phyloP scores from a whole-genome alignment of 352 stramenopile genomes.

The Phytophthora litchii region DNA sequence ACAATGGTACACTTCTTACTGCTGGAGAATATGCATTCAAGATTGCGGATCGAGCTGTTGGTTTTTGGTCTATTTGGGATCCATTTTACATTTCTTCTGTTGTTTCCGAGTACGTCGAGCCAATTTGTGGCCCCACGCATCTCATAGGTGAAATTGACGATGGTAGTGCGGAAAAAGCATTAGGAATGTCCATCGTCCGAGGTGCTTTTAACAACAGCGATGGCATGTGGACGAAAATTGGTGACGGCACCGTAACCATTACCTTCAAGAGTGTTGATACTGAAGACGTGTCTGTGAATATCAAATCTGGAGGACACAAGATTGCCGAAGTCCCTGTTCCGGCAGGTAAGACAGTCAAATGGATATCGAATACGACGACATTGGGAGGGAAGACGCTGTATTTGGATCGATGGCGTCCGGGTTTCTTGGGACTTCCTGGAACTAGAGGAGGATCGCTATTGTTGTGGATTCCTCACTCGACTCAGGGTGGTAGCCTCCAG shows the following conservation, averaged over 20 bases:
- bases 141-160: constrained; percentile 55
- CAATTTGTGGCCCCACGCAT: constrained; percentile 47
- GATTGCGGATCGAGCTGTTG: constrained; percentile 49
- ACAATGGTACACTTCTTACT: constrained; percentile 36
- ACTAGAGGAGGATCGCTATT: constrained; percentile 40
- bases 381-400: constrained; percentile 48
- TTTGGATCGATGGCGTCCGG: constrained; percentile 45
- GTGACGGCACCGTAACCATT: constrained; percentile 39
- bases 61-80: constrained; percentile 48
- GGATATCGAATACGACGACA: constrained; percentile 27
- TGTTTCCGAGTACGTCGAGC: constrained; percentile 50
- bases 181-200: constrained; percentile 43
- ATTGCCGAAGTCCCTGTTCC: constrained; percentile 38
- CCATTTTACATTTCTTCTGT: constrained; percentile 48
- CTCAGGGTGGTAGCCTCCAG: constrained; percentile 22
- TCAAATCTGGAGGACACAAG: constrained; percentile 42
- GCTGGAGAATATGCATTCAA: constrained; percentile 42
- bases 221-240: constrained; percentile 39
- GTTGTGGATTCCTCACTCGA: constrained; percentile 42
- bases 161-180: constrained; percentile 43
- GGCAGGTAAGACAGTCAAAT: constrained; percentile 28
- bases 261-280: constrained; percentile 44
- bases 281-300: constrained; percentile 43
- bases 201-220: constrained; percentile 47
- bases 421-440: constrained; percentile 35